Percentiles rank a stretch among this genome's conserved stretches.
These are phyloP conservation scores for Kokia cookei DNA, from an alignment of 441 rosid species.

Conservation along the genomic window DNA sequence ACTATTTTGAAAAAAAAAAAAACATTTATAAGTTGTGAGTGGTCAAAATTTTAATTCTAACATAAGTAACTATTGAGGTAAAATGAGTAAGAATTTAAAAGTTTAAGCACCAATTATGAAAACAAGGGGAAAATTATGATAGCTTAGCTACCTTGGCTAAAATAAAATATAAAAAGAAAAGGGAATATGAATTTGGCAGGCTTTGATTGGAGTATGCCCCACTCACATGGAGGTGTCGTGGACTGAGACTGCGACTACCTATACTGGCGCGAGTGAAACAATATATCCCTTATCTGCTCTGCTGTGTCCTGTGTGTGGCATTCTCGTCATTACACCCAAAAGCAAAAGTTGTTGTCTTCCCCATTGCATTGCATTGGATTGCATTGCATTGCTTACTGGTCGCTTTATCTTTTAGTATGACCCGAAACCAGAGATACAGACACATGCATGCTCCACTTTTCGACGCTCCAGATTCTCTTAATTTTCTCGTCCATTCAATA, in stretches of 20 bases:
- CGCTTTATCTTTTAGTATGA: slow-evolving; percentile 17
- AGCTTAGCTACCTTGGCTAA: too few species aligned
- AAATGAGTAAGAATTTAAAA: too few species aligned
- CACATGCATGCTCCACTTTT: slow-evolving; percentile 62
- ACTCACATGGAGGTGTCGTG: slow-evolving; percentile 25
- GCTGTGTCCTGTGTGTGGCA: slow-evolving; percentile 17
- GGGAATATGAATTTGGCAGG: neutral
- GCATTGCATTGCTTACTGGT: slow-evolving; percentile 1
- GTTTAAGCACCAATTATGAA: too few species aligned
- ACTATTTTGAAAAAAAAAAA: too few species aligned
- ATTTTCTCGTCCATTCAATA: slow-evolving; percentile 7
- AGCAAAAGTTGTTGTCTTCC: slow-evolving; percentile 8
- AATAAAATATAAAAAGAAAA: neutral
- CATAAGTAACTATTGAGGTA: too few species aligned
- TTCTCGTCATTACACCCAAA: slow-evolving; percentile 6
- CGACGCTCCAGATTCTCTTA: slow-evolving; percentile 45
- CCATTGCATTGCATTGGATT: slow-evolving; percentile 19
- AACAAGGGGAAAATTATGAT: too few species aligned
- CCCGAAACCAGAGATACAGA: slow-evolving; percentile 60
- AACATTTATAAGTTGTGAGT: too few species aligned
- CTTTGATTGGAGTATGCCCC: neutral
- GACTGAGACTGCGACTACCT: slow-evolving; percentile 7
- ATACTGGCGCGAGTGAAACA: neutral
- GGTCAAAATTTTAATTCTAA: too few species aligned
- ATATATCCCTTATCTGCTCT: slow-evolving; percentile 14